Percentiles rank a stretch among this genome's conserved stretches.
Conservation (phyloP, 345 rosid species). For the Nasturtium officinale region DNA sequence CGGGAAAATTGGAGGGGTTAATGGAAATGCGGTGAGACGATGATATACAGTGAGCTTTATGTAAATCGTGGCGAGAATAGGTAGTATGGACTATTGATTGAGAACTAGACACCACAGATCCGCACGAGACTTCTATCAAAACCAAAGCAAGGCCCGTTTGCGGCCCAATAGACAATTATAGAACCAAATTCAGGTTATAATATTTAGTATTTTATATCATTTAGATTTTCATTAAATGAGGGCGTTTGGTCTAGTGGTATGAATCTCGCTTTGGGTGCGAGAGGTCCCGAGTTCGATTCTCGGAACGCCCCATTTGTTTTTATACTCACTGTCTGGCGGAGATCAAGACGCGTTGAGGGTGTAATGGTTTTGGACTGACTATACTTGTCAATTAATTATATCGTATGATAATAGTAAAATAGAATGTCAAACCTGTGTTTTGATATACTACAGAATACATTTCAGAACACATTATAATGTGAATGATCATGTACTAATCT, state of each 20-base stretch:
- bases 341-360: no score
- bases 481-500: no score
- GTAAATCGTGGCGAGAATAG: not conserved
- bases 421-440: no score
- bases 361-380: no score
- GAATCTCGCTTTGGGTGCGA: constrained; percentile 93
- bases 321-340: no score
- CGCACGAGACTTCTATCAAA: constrained; percentile 25
- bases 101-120: constrained; percentile 19
- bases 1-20: constrained; percentile 60
- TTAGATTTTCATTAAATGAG: not conserved
- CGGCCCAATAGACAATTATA: not conserved
- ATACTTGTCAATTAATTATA: no score
- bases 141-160: not conserved
- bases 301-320: constrained; percentile 59
- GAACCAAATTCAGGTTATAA: not conserved
- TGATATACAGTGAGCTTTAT: constrained; percentile 9
- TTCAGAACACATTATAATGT: no score
- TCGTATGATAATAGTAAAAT: no score
- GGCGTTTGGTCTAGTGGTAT: constrained; percentile 91
- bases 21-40: constrained; percentile 31
- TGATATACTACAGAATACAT: no score
- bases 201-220: no score
- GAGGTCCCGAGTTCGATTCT: constrained; percentile 86
- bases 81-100: not conserved